phyloP scores from a whole-genome alignment of 2,329 filamentous ascomycete genomes.

The Chrysoporthe austroafricana region DNA sequence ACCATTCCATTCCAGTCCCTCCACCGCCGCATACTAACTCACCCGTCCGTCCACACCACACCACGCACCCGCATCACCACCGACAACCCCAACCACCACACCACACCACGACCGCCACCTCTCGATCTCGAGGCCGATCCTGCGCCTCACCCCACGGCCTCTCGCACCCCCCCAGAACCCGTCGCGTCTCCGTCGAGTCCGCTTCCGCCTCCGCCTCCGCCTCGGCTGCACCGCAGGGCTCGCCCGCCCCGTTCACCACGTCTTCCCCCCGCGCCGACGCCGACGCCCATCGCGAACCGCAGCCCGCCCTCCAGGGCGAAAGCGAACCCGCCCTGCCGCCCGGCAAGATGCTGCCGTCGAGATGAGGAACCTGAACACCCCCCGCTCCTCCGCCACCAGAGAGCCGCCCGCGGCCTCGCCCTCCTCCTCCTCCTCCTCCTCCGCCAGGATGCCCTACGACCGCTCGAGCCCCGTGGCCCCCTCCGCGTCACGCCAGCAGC shows the following conservation, averaged over 20 bases:
- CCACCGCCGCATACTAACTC: constrained; percentile 8
- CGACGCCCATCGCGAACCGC: background rate
- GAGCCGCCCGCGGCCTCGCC: constrained; percentile 17
- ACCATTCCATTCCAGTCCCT: constrained; percentile 15
- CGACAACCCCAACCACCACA: background rate
- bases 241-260: no score
- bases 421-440: constrained; percentile 4
- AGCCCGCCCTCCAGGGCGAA: background rate
- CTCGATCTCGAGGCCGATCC: no score
- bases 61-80: constrained; percentile 4
- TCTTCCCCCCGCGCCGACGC: background rate
- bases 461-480: constrained; percentile 47
- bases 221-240: no score
- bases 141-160: no score
- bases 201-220: no score
- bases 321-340: constrained; percentile 7
- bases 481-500: constrained; percentile 48
- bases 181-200: no score
- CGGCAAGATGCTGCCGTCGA: constrained; percentile 34
- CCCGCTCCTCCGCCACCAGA: constrained; percentile 27
- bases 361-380: constrained; percentile 32
- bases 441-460: constrained; percentile 27
- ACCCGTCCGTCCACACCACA: background rate
- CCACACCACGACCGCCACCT: background rate
- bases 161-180: no score